Conservation (phyloP, 2,329 filamentous ascomycete species). For the Colletotrichum orchidophilum region DNA sequence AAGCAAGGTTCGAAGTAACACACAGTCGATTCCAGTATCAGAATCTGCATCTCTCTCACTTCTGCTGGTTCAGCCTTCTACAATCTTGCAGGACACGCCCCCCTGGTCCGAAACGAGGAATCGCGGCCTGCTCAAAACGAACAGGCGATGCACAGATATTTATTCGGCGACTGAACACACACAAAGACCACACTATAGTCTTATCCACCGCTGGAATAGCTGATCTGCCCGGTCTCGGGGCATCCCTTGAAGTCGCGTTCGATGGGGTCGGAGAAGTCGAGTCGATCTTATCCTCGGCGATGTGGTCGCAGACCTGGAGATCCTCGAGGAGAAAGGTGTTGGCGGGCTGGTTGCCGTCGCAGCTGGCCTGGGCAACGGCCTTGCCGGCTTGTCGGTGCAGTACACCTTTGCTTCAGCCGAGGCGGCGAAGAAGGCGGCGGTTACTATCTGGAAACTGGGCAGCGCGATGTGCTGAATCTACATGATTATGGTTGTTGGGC, state of each 20-base stretch:
- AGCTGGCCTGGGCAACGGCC: background rate
- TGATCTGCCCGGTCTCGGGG: background rate
- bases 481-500: background rate
- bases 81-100: background rate
- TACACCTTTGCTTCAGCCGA: background rate
- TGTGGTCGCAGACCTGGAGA: background rate
- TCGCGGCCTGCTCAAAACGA: no score
- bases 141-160: no score
- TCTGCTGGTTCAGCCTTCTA: background rate
- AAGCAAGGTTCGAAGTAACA: background rate
- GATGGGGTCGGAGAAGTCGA: background rate
- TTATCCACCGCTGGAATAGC: no score
- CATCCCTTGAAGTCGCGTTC: background rate
- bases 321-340: background rate
- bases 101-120: no score
- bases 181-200: no score
- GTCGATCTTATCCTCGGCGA: background rate
- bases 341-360: background rate
- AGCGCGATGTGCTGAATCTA: background rate
- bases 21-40: background rate
- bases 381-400: background rate
- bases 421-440: constrained; percentile 1
- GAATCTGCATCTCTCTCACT: background rate
- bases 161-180: no score
- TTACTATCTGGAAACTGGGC: background rate